Base-by-base conservation (phyloP, 1,284 basidiomycete species). In the Volvariella surrecta region DNA sequence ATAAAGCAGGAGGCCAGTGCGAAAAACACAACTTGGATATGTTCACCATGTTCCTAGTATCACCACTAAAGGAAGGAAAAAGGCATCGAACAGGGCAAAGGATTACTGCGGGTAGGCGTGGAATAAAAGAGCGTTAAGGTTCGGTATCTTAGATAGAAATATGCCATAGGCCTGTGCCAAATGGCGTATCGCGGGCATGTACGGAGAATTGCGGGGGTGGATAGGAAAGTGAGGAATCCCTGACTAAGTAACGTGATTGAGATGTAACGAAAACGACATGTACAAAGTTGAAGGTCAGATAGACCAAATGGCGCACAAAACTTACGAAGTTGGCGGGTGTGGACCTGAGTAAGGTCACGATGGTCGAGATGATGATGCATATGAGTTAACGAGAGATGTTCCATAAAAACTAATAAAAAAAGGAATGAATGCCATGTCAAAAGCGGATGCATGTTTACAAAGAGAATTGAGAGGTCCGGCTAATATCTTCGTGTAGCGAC, bases 401-500 rank as follows among this genome's bases (percentile, higher is more conserved):
- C 38, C 35, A 42, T 21, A 32, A 45, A 45, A 49, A 49, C 45
- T 43, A 37, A 42, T 40, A 28, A 44, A 22, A 32, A 21, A 21
- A 17, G 31, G 40, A 40, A 40, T 28, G 42, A 45, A 42, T 37
- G 18, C 39, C 48, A 48, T 40, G 43, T 15, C 21, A 35, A 43
- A 43, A 30, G 48, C 42, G 24, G 7, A 40, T 46, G 21, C n/a
- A 34, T 15, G 24, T 6, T 28, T 28, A 28, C n/a, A n/a, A 31
- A 35, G 34, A 35, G 18, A 7, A 15, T 6, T 35, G 34, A n/a
- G 18, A 35, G 37, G 40, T 45, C 34, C 39, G 40, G 49, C 75
- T 58, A 85, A 62, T 88, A 88, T 58, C 79, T 80, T 56, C 84
- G 76, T 28, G 84, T 88, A 17, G 85, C 85, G 49, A 89, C 74